Evolutionary conservation across 2,329 filamentous ascomycete species (phyloP).

Genomic region (Colletotrichum simmondsii): DNA sequence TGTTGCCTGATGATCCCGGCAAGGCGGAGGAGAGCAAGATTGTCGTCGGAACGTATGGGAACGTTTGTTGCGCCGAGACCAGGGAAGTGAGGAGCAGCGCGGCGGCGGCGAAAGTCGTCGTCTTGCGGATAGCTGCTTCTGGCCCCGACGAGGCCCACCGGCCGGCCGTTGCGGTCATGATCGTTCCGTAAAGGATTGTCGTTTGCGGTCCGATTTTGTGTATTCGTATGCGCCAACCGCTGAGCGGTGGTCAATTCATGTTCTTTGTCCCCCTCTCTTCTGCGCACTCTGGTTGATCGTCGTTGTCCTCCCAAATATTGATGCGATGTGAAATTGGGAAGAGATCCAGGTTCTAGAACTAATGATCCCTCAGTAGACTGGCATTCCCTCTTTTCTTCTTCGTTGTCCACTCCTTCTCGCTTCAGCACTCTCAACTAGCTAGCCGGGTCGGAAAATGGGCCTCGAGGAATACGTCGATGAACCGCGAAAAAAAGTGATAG

Average conservation of each 20-base stretch:
- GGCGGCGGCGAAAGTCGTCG: slow-evolving; percentile 4
- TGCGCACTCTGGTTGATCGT: neutral
- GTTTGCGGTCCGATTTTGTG: slow-evolving; percentile 12
- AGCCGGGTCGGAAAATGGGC: slow-evolving; percentile 15
- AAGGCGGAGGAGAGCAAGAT: slow-evolving; percentile 68
- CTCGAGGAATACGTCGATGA: neutral
- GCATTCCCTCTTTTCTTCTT: neutral
- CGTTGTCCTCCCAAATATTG: neutral
- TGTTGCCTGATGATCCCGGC: slow-evolving; percentile 51
- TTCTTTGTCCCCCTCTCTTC: neutral
- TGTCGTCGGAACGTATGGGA: slow-evolving; percentile 83
- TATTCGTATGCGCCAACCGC: slow-evolving; percentile 29
- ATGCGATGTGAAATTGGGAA: neutral
- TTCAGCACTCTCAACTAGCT: neutral
- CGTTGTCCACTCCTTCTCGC: neutral
- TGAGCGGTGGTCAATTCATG: slow-evolving; percentile 27
- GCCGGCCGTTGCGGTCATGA: slow-evolving; percentile 2
- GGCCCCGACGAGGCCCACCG: neutral
- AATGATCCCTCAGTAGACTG: neutral
- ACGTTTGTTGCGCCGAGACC: slow-evolving; percentile 52
- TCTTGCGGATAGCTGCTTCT: slow-evolving; percentile 9
- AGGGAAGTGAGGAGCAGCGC: slow-evolving; percentile 28
- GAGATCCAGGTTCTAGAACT: neutral
- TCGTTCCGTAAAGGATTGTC: slow-evolving; percentile 1
- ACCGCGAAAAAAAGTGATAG: neutral